A percentile compares a stretch with the other conserved stretches of the same genome.
These are phyloP conservation scores for Cryoendolithus antarcticus DNA, from an alignment of 2,329 filamentous ascomycete genomes.

Conservation along the genomic window DNA sequence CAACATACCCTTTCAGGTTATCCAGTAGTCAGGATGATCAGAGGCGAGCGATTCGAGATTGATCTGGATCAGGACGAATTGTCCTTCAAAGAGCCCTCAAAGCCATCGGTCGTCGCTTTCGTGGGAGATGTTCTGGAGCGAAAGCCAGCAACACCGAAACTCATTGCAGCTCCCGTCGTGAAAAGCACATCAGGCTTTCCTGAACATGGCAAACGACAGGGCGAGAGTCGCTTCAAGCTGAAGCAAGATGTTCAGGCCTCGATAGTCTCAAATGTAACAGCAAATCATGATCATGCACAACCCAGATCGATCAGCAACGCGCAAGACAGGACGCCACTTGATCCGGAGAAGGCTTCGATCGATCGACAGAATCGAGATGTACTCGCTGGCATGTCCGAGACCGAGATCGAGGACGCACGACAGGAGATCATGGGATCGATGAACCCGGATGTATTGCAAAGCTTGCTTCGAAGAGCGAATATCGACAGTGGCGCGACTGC, in stretches of 20 bases:
- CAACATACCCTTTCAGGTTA: background rate
- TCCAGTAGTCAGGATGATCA: slow-evolving; percentile 22
- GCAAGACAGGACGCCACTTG: slow-evolving; percentile 3
- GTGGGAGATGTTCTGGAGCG: slow-evolving; percentile 74
- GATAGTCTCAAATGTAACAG: too few species aligned
- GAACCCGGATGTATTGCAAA: slow-evolving; percentile 63
- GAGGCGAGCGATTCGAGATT: slow-evolving; percentile 49
- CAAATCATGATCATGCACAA: too few species aligned
- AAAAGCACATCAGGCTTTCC: slow-evolving; percentile 61
- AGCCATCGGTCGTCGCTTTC: slow-evolving; percentile 29
- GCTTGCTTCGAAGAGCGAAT: slow-evolving; percentile 62
- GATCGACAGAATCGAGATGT: slow-evolving; percentile 68
- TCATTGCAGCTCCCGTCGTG: slow-evolving; percentile 50
- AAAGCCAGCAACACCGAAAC: slow-evolving; percentile 43
- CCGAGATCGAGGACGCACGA: slow-evolving; percentile 70
- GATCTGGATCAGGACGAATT: slow-evolving; percentile 33
- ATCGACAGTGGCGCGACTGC: slow-evolving; percentile 47
- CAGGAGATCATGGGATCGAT: slow-evolving; percentile 69
- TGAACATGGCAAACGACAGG: slow-evolving; percentile 66
- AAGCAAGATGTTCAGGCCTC: slow-evolving; percentile 24
- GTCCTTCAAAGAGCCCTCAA: slow-evolving; percentile 5
- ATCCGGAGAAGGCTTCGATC: slow-evolving; percentile 58
- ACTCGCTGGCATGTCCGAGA: slow-evolving; percentile 64
- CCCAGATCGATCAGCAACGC: too few species aligned
- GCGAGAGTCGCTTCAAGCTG: slow-evolving; percentile 69